Percentiles rank a stretch among this genome's conserved stretches.
Evolutionary conservation across 75 land plant species (phyloP).

Genomic region (Adiantum capillusveneris): DNA sequence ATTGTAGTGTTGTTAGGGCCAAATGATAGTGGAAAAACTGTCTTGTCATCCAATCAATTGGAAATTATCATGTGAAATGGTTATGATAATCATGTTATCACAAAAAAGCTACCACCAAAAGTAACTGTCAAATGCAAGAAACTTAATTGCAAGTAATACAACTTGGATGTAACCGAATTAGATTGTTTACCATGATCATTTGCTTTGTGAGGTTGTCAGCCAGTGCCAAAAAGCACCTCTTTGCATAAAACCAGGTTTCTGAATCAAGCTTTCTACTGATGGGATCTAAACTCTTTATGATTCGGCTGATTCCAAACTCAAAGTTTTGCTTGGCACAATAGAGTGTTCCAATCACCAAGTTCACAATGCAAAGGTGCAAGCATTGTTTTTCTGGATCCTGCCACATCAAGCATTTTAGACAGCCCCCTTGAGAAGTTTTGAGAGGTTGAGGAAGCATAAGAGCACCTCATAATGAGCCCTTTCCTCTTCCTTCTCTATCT

Average conservation of each 20-base stretch:
- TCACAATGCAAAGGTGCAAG: conserved; percentile 30
- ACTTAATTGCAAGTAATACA: no score
- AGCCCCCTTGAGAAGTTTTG: background rate
- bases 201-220: conserved; percentile 37
- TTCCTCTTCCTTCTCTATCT: conserved; percentile 38
- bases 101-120: no score
- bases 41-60: no score
- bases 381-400: conserved; percentile 26
- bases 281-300: conserved; percentile 33
- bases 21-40: no score
- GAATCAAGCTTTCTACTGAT: conserved; percentile 25
- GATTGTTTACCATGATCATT: conserved; percentile 29
- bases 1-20: no score
- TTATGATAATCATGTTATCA: no score
- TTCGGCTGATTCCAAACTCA: conserved; percentile 35
- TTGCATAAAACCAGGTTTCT: conserved; percentile 39
- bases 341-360: conserved; percentile 33
- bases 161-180: no score
- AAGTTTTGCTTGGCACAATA: conserved; percentile 40
- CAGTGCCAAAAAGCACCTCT: conserved; percentile 32
- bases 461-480: conserved; percentile 32
- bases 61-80: no score
- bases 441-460: background rate
- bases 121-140: no score
- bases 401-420: background rate